A percentile compares a stretch with the other conserved stretches of the same genome.
phyloP scores from a whole-genome alignment of 1,284 basidiomycete species.

The Cryptococcus amylolentus region DNA sequence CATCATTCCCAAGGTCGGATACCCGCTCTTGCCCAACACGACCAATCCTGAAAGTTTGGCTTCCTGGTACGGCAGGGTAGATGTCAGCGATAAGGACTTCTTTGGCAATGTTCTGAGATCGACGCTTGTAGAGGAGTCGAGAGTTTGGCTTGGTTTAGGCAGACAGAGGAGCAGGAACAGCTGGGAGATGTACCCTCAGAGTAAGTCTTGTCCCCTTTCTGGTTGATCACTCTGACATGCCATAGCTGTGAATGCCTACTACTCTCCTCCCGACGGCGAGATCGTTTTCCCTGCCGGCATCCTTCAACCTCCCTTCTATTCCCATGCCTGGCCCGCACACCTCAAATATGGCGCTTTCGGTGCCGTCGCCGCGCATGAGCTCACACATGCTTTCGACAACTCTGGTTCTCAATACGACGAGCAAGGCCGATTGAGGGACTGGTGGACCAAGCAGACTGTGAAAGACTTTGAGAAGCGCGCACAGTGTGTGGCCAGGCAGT shows the following conservation, averaged over 20 bases:
- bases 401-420: conserved; percentile 63
- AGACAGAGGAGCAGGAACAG: conserved; percentile 64
- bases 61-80: conserved; percentile 69
- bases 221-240: neutral
- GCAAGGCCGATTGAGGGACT: conserved; percentile 60
- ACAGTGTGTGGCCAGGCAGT: conserved; percentile 85
- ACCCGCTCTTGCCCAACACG: conserved; percentile 80
- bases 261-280: conserved; percentile 53
- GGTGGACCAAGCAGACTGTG: conserved; percentile 74
- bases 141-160: conserved; percentile 73
- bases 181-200: conserved; percentile 64
- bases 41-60: conserved; percentile 65
- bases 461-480: conserved; percentile 77
- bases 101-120: conserved; percentile 65
- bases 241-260: conserved; percentile 47
- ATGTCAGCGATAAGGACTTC: conserved; percentile 66
- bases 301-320: conserved; percentile 88
- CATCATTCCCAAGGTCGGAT: conserved; percentile 54
- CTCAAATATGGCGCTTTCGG: conserved; percentile 89
- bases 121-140: conserved; percentile 40
- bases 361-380: conserved; percentile 81
- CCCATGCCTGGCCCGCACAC: conserved; percentile 74
- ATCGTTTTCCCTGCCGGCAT: conserved; percentile 98
- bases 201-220: conserved; percentile 48
- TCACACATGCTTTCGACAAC: conserved; percentile 91